phyloP scores from a whole-genome alignment of 148 eudicot species.

The Selenicereus undatus region DNA sequence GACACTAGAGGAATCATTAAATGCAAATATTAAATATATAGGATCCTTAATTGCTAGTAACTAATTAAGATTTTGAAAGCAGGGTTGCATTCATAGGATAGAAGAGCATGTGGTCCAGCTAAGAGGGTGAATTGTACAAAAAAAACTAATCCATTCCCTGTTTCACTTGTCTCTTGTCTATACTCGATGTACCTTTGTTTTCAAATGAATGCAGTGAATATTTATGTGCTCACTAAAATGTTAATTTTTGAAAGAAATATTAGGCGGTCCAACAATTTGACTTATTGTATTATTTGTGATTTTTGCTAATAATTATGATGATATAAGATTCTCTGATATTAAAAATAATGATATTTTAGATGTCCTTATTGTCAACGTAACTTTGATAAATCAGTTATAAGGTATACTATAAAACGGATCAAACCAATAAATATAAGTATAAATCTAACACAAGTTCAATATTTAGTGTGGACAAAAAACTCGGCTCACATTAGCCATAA shows the following conservation, averaged over 20 bases:
- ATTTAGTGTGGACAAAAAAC: too few species aligned
- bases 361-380: too few species aligned
- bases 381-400: too few species aligned
- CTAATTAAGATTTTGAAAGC: constrained; percentile 3
- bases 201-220: not conserved
- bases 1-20: too few species aligned
- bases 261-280: not conserved
- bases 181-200: constrained; percentile 8
- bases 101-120: constrained; percentile 30
- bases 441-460: too few species aligned
- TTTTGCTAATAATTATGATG: too few species aligned
- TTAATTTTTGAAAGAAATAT: constrained; percentile 2
- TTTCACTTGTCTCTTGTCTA: not conserved
- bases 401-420: too few species aligned
- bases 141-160: not conserved
- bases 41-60: not conserved
- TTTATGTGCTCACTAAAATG: not conserved
- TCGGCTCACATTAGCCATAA: too few species aligned
- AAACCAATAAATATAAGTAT: too few species aligned
- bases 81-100: constrained; percentile 14
- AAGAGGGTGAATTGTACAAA: not conserved
- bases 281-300: not conserved
- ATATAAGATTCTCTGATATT: not conserved
- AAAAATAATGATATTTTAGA: too few species aligned
- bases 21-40: too few species aligned